A percentile compares a stretch with the other conserved stretches of the same genome.
Evolutionary conservation across 2,329 filamentous ascomycete species (phyloP).

Genomic region (Xylariaceae sp.): DNA sequence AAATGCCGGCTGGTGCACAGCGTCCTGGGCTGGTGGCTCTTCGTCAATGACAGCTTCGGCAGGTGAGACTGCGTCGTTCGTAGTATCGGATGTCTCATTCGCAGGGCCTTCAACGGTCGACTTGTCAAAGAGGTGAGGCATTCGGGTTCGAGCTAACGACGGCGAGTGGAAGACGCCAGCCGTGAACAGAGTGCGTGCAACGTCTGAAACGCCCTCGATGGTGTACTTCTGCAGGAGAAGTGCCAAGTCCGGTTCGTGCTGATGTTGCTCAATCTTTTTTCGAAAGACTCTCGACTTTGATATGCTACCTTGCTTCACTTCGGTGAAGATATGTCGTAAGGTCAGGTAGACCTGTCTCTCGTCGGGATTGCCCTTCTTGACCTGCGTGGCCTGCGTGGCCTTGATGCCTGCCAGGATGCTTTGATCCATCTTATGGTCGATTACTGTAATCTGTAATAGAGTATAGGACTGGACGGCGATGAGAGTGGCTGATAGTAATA

Average conservation of each 20-base stretch:
- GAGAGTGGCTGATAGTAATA: too few relatives aligned
- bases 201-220: slow-evolving; percentile 3
- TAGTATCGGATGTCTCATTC: slow-evolving; percentile 3
- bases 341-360: slow-evolving; percentile 14
- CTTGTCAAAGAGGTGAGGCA: slow-evolving; percentile 9
- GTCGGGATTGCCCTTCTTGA: slow-evolving; percentile 9
- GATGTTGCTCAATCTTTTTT: background rate
- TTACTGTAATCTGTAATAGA: too few relatives aligned
- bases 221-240: slow-evolving; percentile 4
- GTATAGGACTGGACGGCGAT: too few relatives aligned
- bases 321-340: slow-evolving; percentile 14
- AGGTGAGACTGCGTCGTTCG: too few relatives aligned
- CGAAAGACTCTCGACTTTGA: slow-evolving; percentile 2
- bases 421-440: background rate
- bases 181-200: slow-evolving; percentile 3
- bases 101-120: slow-evolving; percentile 5
- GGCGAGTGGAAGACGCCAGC: slow-evolving; percentile 4
- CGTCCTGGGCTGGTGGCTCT: too few relatives aligned
- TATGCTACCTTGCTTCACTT: background rate
- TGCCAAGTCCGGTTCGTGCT: slow-evolving; percentile 1
- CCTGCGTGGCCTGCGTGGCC: background rate
- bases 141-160: slow-evolving; percentile 6
- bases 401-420: background rate
- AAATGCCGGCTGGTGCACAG: too few relatives aligned
- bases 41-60: slow-evolving; percentile 6